Evolutionary conservation across 2,329 filamentous ascomycete genomes (phyloP), one percentile per base, ranked within the genome.

Genomic region (Calonectria henricotiae): DNA sequence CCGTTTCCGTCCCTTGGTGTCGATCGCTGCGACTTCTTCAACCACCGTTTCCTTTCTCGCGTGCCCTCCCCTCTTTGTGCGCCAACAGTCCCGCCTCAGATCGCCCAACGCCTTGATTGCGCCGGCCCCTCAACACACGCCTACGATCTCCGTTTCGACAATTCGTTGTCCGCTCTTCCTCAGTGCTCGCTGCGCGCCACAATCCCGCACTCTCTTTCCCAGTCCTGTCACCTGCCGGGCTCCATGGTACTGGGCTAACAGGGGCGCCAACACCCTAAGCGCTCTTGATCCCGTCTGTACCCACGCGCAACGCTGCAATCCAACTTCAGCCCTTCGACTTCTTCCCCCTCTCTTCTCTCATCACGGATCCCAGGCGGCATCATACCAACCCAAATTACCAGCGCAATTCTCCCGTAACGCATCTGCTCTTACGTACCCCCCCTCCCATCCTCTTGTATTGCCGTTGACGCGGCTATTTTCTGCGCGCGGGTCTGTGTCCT

Each of bases 271-370:
- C 41, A 70, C 60, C 66, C 71, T 75, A 76, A 77, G 74, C 71
- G 75, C 75, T 76, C 75, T 73, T 73, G 60, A 37, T 65, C 73
- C 64, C 71, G 74, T 70, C 74, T 39, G 73, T 71, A 71, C 71
- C 76, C 73, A 70, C 73, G 73, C 76, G 68, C 76, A 67, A 71
- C 73, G 71, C 74, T 76, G 73, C 71, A 68, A 71, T 71, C 72
- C 71, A 75, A 72, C 72, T 68, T 75, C 73, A 77, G 76, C 73
- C 67, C 72, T 78, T 63, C 73, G 27, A 43, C 15, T 51, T 27
- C 30, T 65, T 30, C 39, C 68, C 74, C 73, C 74, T 74, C 74
- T 61, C 70, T 73, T 72, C 73, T 65, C 69, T 67, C 68, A 46
- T 49, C 65, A 51, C 68, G 67, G 62, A 70, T 63, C 51, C 71